Evolutionary conservation across 345 rosid species (phyloP).

Genomic region (Eucalyptus paniculata): DNA sequence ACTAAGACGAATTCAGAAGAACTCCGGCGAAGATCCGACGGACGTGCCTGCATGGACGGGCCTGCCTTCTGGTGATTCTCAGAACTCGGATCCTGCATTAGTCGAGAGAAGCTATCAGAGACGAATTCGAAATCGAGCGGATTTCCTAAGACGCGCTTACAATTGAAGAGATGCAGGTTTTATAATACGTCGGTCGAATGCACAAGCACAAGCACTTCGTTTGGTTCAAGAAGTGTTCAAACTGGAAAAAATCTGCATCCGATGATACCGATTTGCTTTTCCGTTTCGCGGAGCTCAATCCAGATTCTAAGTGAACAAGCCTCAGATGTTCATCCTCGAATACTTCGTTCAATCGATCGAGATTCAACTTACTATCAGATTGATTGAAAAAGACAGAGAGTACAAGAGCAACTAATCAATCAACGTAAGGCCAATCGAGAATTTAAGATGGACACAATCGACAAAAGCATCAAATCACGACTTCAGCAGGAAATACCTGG

Average conservation of each 20-base stretch:
- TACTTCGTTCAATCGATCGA: not conserved
- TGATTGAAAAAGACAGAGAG: not conserved
- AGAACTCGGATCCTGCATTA: not conserved
- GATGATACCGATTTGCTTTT: not conserved
- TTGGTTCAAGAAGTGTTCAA: not conserved
- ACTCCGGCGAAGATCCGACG: not conserved
- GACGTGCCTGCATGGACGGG: no score
- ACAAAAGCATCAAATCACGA: not conserved
- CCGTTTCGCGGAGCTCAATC: not conserved
- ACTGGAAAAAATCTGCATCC: not conserved
- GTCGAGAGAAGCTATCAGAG: not conserved
- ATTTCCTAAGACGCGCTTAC: not conserved
- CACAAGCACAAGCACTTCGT: not conserved
- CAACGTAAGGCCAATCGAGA: not conserved
- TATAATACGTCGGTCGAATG: not conserved
- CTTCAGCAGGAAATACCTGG: conserved; percentile 15
- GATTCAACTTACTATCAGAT: not conserved
- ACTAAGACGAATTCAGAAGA: not conserved
- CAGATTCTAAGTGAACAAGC: not conserved
- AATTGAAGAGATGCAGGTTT: not conserved
- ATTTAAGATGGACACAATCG: not conserved
- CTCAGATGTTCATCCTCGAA: not conserved
- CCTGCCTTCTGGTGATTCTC: not conserved
- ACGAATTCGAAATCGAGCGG: not conserved
- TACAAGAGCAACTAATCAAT: not conserved